Conservation (phyloP, 805 yeast species). For the Hanseniaspora mollemarum region DNA sequence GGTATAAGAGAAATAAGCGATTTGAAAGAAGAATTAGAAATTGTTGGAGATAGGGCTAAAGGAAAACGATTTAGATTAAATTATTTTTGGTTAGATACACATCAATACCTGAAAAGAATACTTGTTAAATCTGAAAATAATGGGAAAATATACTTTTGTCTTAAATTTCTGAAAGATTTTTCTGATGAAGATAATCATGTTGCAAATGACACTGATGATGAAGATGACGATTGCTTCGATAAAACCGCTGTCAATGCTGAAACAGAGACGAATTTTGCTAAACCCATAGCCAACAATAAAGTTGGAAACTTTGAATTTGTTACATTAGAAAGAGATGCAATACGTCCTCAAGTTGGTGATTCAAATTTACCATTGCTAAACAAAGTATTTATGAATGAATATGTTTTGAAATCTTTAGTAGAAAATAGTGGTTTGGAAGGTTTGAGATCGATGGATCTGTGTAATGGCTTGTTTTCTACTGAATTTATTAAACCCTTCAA, state of each 20-base stretch:
- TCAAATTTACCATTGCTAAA: constrained; percentile 27
- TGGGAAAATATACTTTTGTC: constrained; percentile 38
- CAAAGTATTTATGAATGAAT: constrained; percentile 49
- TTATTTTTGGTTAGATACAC: constrained; percentile 36
- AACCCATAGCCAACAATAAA: constrained; percentile 17
- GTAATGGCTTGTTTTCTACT: constrained; percentile 42
- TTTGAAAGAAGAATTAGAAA: constrained; percentile 46
- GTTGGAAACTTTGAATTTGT: background rate
- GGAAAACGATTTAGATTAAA: constrained; percentile 41
- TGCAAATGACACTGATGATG: constrained; percentile 23
- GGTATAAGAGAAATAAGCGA: constrained; percentile 51
- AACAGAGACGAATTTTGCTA: background rate
- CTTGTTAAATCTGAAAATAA: constrained; percentile 40
- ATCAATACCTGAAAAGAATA: constrained; percentile 40
- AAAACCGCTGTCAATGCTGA: constrained; percentile 21
- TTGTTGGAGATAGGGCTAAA: constrained; percentile 34
- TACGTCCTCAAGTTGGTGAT: background rate
- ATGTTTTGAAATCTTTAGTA: constrained; percentile 48
- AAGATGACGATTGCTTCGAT: constrained; percentile 20
- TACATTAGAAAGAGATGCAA: background rate
- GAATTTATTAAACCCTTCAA: constrained; percentile 42
- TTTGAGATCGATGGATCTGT: constrained; percentile 46
- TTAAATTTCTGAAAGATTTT: constrained; percentile 35
- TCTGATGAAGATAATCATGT: constrained; percentile 24
- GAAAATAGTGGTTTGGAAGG: constrained; percentile 38